Conservation (phyloP, 2,329 filamentous ascomycete species). For the Nothopassalora personata region DNA sequence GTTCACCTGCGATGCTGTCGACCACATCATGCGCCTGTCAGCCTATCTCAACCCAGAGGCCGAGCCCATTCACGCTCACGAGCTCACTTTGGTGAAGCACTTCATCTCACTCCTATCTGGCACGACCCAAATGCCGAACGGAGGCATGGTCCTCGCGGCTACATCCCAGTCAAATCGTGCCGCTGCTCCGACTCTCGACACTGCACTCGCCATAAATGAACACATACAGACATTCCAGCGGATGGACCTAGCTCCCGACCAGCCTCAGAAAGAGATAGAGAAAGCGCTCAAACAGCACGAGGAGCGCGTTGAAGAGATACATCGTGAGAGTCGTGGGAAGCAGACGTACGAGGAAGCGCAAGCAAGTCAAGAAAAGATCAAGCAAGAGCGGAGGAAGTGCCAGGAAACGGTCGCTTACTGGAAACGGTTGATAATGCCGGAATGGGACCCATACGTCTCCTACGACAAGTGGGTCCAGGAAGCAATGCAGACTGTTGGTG, state of each 20-base stretch:
- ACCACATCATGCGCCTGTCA: conserved; percentile 73
- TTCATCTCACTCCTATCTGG: conserved; percentile 70
- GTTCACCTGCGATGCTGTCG: conserved; percentile 70
- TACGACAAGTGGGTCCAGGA: conserved; percentile 51
- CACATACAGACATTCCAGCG: conserved; percentile 11
- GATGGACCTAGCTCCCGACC: conserved; percentile 20
- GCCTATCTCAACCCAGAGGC: conserved; percentile 68
- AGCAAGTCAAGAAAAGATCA: not conserved
- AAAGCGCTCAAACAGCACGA: not conserved
- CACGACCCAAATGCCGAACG: conserved; percentile 55
- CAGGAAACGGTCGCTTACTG: not conserved
- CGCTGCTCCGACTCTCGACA: conserved; percentile 15
- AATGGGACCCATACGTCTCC: conserved; percentile 48
- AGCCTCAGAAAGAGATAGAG: conserved; percentile 8
- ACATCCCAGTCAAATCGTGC: conserved; percentile 63
- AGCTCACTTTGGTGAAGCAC: conserved; percentile 68
- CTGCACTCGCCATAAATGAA: conserved; percentile 12
- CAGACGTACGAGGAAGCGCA: not conserved
- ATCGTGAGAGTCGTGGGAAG: not conserved
- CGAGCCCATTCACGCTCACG: conserved; percentile 76
- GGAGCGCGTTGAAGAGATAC: not conserved
- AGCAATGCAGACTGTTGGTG: conserved; percentile 37
- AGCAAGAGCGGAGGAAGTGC: not conserved
- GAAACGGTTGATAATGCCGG: conserved; percentile 19
- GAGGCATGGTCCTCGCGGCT: conserved; percentile 71